phyloP scores from a whole-genome alignment of 129 eudicot species.

The Helianthus tuberosus region DNA sequence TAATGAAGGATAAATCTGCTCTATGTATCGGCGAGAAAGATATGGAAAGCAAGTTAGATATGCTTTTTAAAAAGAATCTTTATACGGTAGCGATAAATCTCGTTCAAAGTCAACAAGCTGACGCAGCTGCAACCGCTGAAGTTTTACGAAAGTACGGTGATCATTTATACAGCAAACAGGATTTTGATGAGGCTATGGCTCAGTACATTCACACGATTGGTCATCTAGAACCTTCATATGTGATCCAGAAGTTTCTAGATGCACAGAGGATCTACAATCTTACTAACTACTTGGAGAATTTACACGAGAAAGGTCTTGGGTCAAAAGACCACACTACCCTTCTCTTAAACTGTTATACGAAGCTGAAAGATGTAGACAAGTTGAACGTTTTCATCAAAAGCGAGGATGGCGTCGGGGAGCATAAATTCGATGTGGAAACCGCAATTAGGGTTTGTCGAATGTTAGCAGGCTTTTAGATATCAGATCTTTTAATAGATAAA shows the following conservation, averaged over 20 bases:
- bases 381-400: slow-evolving; percentile 77
- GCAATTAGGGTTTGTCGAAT: slow-evolving; percentile 80
- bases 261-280: slow-evolving; percentile 97
- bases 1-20: slow-evolving; percentile 80
- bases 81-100: slow-evolving; percentile 95
- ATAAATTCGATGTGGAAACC: slow-evolving; percentile 93
- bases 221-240: slow-evolving; percentile 92
- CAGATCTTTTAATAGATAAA: neutral
- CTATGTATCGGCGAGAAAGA: slow-evolving; percentile 91
- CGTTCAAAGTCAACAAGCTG: slow-evolving; percentile 98
- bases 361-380: slow-evolving; percentile 92
- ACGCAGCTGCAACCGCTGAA: slow-evolving; percentile 97
- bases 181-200: slow-evolving; percentile 91
- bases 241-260: slow-evolving; percentile 94
- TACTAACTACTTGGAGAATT: slow-evolving; percentile 85
- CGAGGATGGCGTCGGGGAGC: slow-evolving; percentile 82
- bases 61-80: slow-evolving; percentile 93
- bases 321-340: slow-evolving; percentile 98
- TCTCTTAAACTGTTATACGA: slow-evolving; percentile 88
- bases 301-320: slow-evolving; percentile 94
- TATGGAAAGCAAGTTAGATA: slow-evolving; percentile 95
- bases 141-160: slow-evolving; percentile 94
- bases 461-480: neutral
- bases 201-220: slow-evolving; percentile 96
- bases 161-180: slow-evolving; percentile 86